Percentiles rank a stretch among this genome's conserved stretches.
phyloP scores from a whole-genome alignment of 345 rosid species.

The Sisymbrium irio region DNA sequence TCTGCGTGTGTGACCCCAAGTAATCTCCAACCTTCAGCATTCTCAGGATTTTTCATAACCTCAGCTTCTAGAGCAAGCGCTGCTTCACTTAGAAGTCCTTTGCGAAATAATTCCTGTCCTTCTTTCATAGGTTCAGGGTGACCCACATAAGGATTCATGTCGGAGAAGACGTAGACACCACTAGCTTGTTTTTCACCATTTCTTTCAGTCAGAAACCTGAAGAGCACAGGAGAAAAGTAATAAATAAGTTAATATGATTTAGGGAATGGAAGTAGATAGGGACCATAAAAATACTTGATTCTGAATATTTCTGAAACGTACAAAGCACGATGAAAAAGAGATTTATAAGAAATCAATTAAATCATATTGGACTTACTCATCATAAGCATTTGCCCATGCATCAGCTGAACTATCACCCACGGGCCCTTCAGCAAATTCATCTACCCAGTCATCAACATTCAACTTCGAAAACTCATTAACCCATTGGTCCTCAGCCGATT shows the following conservation, averaged over 20 bases:
- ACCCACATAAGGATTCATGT: slow-evolving; percentile 99
- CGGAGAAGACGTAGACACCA: slow-evolving; percentile 95
- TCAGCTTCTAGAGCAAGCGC: slow-evolving; percentile 99
- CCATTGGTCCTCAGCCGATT: slow-evolving; percentile 76
- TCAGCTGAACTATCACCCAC: slow-evolving; percentile 62
- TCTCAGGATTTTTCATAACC: slow-evolving; percentile 93
- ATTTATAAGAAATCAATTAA: slow-evolving; percentile 2
- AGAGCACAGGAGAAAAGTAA: slow-evolving; percentile 5
- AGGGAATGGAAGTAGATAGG: neutral
- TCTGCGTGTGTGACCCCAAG: slow-evolving; percentile 99
- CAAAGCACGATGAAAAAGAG: slow-evolving; percentile 9
- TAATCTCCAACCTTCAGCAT: slow-evolving; percentile 99
- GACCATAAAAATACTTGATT: slow-evolving; percentile 4
- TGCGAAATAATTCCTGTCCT: slow-evolving; percentile 93
- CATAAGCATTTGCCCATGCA: slow-evolving; percentile 90
- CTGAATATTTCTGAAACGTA: neutral
- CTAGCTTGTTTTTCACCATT: slow-evolving; percentile 60
- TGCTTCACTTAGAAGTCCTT: slow-evolving; percentile 99
- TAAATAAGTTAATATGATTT: neutral
- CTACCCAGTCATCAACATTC: slow-evolving; percentile 87
- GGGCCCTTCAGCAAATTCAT: slow-evolving; percentile 84
- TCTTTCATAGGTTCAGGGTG: slow-evolving; percentile 95
- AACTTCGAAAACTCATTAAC: slow-evolving; percentile 94
- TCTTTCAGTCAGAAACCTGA: slow-evolving; percentile 76
- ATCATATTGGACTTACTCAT: slow-evolving; percentile 64